These are phyloP conservation scores for Aspergillus steynii DNA, from an alignment of 495 filamentous ascomycete species.

Conservation along the genomic window DNA sequence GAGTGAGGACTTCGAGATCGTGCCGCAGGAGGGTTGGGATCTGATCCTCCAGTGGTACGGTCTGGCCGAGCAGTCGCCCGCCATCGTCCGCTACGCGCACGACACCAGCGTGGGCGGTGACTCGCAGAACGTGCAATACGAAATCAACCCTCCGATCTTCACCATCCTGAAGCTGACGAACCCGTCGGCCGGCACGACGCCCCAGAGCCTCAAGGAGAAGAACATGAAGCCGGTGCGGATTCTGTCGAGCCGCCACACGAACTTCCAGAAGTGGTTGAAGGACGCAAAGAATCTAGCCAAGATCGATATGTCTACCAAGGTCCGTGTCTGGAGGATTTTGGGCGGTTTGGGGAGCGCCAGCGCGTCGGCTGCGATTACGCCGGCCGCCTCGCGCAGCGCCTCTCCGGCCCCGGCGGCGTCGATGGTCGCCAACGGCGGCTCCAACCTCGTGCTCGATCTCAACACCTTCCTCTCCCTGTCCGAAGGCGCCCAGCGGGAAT, in stretches of 20 bases:
- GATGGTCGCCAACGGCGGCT: conserved; percentile 53
- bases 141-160: conserved; percentile 83
- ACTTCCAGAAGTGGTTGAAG: conserved; percentile 71
- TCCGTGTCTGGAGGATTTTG: conserved; percentile 76
- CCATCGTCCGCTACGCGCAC: conserved; percentile 75
- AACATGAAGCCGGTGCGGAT: conserved; percentile 57
- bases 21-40: conserved; percentile 80
- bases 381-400: conserved; percentile 56
- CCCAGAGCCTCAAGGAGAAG: conserved; percentile 60
- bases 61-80: conserved; percentile 63
- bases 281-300: conserved; percentile 64
- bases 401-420: conserved; percentile 49
- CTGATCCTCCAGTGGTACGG: conserved; percentile 81
- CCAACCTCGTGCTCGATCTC: conserved; percentile 70
- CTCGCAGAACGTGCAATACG: conserved; percentile 71
- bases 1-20: conserved; percentile 69
- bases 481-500: conserved; percentile 66
- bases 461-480: conserved; percentile 67
- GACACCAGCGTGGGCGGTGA: conserved; percentile 63
- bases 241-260: conserved; percentile 66
- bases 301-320: conserved; percentile 68
- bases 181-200: conserved; percentile 54
- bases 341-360: conserved; percentile 45
- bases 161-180: conserved; percentile 77
- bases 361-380: conserved; percentile 53